Base-by-base conservation (phyloP, 2,329 filamentous ascomycete species). In the Sclerotinia glacialis region DNA sequence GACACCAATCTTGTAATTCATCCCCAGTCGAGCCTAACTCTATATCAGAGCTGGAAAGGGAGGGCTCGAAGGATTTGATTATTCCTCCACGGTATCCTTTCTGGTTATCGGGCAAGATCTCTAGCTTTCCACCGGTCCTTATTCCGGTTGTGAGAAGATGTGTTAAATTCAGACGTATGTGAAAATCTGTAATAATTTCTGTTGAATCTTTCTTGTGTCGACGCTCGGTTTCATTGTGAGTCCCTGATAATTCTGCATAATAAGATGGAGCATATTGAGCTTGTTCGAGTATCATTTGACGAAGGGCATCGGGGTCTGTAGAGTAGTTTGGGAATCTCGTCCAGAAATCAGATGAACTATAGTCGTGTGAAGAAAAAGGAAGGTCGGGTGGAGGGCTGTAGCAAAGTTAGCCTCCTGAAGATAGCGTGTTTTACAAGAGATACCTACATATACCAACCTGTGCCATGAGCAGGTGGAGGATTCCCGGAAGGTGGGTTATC, bases 61-160 rank as follows among this genome's bases (percentile, higher is more conserved):
- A 78, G 0, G 83, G 82, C 0, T 82, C 85, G 5, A 82, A 78
- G 6, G 78, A 82, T 66, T 82, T 80, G 21, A 86, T 79, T 61
- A 87, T 80, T 5, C 86, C 86, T 26, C 90, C 90, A n/a, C 90
- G 87, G 65, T 84, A 82, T 12, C 84, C 83, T 69, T 86, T 85
- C 71, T 89, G 85, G 63, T 81, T 78, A 72, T 88, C 85, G 59
- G 84, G 80, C 0, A 85, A 84, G 0, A 84, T 83, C 12, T 78
- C 77, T n/a, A 87, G 69, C 14, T 76, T 82, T 80, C 83, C 54
- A 34, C 64, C 62, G 28, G 74, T 72, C 23, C 80, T 78, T 68
- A 84, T 79, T 23, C 54, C 53, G 6, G 79, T 75, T 72, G 82
- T 84, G 18, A 89, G 80, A 49, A 86, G 82, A 5, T 84, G 81